Evolutionary conservation across 345 rosid species (phyloP).

Genomic region (Murraya koenigii): DNA sequence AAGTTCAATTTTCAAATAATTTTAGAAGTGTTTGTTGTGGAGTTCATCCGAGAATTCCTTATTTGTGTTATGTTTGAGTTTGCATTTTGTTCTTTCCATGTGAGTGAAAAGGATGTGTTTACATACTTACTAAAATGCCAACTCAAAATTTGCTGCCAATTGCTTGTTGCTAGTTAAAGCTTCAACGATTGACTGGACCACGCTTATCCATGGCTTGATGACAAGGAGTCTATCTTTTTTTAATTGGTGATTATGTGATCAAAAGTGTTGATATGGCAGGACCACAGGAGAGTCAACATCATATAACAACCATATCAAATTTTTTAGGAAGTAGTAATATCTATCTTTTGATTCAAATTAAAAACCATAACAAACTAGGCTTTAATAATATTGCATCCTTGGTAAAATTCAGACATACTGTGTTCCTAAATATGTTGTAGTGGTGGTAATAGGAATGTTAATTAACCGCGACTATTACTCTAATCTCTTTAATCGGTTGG

Average conservation of each 20-base stretch:
- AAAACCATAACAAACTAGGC: not conserved
- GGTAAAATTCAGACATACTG: not conserved
- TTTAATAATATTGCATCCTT: not conserved
- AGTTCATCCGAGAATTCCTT: not conserved
- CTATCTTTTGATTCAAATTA: not conserved
- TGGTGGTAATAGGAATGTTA: not conserved
- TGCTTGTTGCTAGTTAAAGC: not conserved
- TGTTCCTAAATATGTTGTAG: not conserved
- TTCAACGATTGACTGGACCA: slow-evolving; percentile 10
- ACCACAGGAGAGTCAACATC: not conserved
- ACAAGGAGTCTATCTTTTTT: not conserved
- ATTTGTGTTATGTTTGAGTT: slow-evolving; percentile 3
- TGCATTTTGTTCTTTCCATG: not conserved
- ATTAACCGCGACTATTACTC: not conserved
- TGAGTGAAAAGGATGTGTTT: not conserved
- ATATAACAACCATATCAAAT: not conserved
- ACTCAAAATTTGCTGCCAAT: slow-evolving; percentile 13
- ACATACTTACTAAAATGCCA: not conserved
- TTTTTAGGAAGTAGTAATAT: not conserved
- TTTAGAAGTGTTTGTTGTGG: not conserved
- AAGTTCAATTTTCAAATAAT: not conserved
- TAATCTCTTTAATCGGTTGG: not conserved
- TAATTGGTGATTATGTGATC: not conserved
- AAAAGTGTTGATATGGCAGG: not conserved
- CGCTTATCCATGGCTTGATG: not conserved